Conservation (phyloP, 106 monocot species). For the Posidonia australis region DNA sequence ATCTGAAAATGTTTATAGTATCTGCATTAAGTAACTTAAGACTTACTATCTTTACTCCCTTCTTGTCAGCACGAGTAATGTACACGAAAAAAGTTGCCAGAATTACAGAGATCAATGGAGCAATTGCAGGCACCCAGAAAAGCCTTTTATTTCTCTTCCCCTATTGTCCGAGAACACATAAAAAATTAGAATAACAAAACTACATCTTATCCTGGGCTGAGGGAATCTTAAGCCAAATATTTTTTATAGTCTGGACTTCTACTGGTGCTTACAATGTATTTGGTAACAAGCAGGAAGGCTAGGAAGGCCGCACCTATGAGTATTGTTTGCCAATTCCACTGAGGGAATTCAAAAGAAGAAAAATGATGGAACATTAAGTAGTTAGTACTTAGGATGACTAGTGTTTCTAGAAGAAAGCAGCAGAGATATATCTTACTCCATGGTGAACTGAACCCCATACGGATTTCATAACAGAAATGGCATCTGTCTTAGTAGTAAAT, state of each 20-base stretch:
- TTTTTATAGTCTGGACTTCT: too few relatives aligned
- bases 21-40: too few relatives aligned
- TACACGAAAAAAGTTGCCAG: conserved; percentile 60
- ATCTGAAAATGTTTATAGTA: too few relatives aligned
- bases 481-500: conserved; percentile 41
- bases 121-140: conserved; percentile 77
- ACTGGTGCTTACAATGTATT: conserved; percentile 54
- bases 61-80: conserved; percentile 47
- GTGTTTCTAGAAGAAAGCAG: too few relatives aligned
- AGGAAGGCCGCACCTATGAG: conserved; percentile 45
- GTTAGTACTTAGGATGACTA: too few relatives aligned
- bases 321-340: conserved; percentile 88
- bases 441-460: conserved; percentile 34
- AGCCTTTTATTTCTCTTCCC: conserved; percentile 60
- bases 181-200: too few relatives aligned
- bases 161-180: too few relatives aligned
- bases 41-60: conserved; percentile 74
- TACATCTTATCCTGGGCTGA: too few relatives aligned
- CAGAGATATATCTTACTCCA: too few relatives aligned
- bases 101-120: conserved; percentile 60
- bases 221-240: too few relatives aligned
- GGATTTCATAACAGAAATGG: conserved; percentile 44
- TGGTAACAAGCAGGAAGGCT: conserved; percentile 51
- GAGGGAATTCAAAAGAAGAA: conserved; percentile 3
- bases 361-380: too few relatives aligned